Conservation (phyloP, 1,139 yeast species). For the Candida buenavistaensis region DNA sequence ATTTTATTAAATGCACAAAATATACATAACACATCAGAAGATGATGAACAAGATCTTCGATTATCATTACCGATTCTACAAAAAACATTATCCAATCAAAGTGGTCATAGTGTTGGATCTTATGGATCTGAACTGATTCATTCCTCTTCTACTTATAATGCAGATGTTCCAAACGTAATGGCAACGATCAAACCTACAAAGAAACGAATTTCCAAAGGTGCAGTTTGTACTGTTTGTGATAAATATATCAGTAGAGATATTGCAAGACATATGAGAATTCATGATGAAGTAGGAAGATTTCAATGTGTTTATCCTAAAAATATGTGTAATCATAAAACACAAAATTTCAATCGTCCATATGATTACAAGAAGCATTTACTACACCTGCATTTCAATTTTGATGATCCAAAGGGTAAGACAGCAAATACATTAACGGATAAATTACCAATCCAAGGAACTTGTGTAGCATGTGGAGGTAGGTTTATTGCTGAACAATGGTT, state of each 20-base stretch:
- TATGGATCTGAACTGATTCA: conserved; percentile 11
- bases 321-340: conserved; percentile 46
- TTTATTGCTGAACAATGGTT: conserved; percentile 43
- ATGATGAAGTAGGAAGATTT: conserved; percentile 48
- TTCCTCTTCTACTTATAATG: no score
- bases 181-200: conserved; percentile 14
- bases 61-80: conserved; percentile 4
- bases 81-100: conserved; percentile 23
- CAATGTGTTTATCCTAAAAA: conserved; percentile 45
- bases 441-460: conserved; percentile 38
- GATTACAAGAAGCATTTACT: conserved; percentile 49
- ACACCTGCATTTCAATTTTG: conserved; percentile 46
- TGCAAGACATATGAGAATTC: conserved; percentile 47
- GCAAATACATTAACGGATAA: conserved; percentile 47
- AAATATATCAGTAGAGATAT: conserved; percentile 46
- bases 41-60: conserved; percentile 7
- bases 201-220: conserved; percentile 38
- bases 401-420: conserved; percentile 43
- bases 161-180: no score
- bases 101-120: conserved; percentile 19
- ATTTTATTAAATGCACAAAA: conserved; percentile 1
- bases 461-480: conserved; percentile 40
- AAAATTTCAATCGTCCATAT: conserved; percentile 48
- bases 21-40: not conserved
- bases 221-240: conserved; percentile 42